These are phyloP conservation scores for Ophidiomyces ophidiicola DNA, from an alignment of 2,329 filamentous ascomycete species.

Conservation along the genomic window DNA sequence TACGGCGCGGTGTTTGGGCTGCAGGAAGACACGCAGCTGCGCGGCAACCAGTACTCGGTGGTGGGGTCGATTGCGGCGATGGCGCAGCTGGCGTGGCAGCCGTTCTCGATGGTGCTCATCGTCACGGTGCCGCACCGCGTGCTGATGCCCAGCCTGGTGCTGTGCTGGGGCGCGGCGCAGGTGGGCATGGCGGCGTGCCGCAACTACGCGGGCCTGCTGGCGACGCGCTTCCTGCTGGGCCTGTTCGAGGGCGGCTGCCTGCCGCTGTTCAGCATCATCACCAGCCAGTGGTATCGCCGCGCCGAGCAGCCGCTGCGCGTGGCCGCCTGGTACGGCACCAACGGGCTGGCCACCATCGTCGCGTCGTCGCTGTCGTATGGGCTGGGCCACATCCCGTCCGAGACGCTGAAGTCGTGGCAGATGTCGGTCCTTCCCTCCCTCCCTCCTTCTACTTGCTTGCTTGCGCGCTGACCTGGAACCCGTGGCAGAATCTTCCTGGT, in stretches of 20 bases:
- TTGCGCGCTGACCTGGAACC: too few relatives aligned
- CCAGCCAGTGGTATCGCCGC: conserved; percentile 37
- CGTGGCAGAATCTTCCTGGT: conserved; percentile 49
- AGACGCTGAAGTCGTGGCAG: conserved; percentile 38
- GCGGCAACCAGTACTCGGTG: conserved; percentile 45
- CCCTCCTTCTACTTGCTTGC: neutral
- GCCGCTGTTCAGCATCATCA: conserved; percentile 36
- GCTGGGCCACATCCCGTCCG: conserved; percentile 41
- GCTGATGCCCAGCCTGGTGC: conserved; percentile 41
- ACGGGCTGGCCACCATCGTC: conserved; percentile 46
- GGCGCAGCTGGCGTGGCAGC: conserved; percentile 50
- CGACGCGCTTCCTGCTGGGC: conserved; percentile 42
- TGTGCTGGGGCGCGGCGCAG: conserved; percentile 41
- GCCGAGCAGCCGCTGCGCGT: conserved; percentile 52
- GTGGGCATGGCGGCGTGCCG: conserved; percentile 38
- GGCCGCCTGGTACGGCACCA: conserved; percentile 55
- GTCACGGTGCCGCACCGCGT: conserved; percentile 49
- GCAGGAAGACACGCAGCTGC: conserved; percentile 39
- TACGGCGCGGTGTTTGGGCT: conserved; percentile 48
- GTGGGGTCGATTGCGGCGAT: conserved; percentile 48
- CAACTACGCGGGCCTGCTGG: conserved; percentile 37
- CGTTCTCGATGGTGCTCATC: conserved; percentile 48
- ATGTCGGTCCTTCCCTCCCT: conserved; percentile 26
- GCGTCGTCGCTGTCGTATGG: conserved; percentile 47
- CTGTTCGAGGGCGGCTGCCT: conserved; percentile 43